phyloP scores from a whole-genome alignment of 2,329 filamentous ascomycete species.

The Xylariaceae sp. region DNA sequence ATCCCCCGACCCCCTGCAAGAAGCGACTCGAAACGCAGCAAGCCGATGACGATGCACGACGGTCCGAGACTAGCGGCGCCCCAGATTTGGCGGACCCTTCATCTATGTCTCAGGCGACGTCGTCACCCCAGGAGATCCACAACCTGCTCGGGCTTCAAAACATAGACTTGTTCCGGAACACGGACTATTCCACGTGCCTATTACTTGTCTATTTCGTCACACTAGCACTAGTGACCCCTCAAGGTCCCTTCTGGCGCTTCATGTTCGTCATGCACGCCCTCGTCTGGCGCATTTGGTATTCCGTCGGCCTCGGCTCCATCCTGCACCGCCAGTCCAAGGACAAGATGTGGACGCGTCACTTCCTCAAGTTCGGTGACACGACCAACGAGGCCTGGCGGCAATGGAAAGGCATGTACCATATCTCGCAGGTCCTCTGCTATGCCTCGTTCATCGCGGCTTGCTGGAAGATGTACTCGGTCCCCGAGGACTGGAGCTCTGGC shows the following conservation, averaged over 20 bases:
- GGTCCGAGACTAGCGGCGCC: conserved; percentile 16
- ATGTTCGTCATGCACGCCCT: conserved; percentile 78
- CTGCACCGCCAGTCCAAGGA: conserved; percentile 79
- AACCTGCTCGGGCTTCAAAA: conserved; percentile 78
- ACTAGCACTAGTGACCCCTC: conserved; percentile 70
- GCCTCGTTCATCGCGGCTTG: conserved; percentile 82
- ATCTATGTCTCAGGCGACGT: conserved; percentile 28
- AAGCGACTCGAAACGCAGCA: conserved; percentile 38
- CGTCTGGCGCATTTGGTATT: conserved; percentile 86
- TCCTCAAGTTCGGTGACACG: conserved; percentile 91
- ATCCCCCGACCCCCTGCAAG: conserved; percentile 73
- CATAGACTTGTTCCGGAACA: conserved; percentile 80
- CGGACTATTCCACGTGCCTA: conserved; percentile 75
- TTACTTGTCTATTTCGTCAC: conserved; percentile 69
- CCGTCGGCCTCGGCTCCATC: conserved; percentile 77
- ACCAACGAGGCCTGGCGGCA: conserved; percentile 91
- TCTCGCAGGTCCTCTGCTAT: conserved; percentile 88
- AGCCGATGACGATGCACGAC: conserved; percentile 9
- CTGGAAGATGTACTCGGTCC: conserved; percentile 94
- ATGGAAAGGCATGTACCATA: conserved; percentile 94
- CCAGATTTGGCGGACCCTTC: conserved; percentile 21
- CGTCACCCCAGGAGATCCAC: conserved; percentile 63
- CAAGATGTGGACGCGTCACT: conserved; percentile 96
- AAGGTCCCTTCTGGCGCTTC: conserved; percentile 67
- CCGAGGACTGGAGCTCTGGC: conserved; percentile 81